Evolutionary conservation across 176 grass and related monocot species (phyloP), one percentile per base, ranked within the genome.

Genomic region (Triticum urartu): DNA sequence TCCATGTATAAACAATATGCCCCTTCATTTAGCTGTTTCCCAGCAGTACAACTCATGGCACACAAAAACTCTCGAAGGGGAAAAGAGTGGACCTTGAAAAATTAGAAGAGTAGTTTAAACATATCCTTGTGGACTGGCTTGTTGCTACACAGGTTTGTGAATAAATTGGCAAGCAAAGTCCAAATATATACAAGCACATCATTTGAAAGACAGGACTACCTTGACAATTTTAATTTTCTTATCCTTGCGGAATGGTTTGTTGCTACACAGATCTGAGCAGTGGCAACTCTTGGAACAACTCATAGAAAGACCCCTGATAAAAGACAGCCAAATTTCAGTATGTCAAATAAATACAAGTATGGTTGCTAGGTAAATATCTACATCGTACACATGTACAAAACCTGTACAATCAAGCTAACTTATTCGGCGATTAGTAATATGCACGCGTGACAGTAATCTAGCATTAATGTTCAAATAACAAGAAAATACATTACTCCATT

Each of bases 201-300:
- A 85, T 54, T 72, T 86, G 68, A 61, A 72, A 84, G 62, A 70
- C 13, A 82, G 13, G 73, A 73, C 86, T 92, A 99, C 97, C 97
- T 99, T 99, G 4, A 99, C 97, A 90, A 95, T 79, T 91, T 91
- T 99, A 76, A 96, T 91, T 88, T 99, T 99, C 68, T 93, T 99
- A 67, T 99, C 97, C 87, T 99, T 99, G 48, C 94, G 86, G 42
- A 99, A 99, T 35, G 97, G 97, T 72, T 83, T 92, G 79, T 99
- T 99, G 59, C 75, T 92, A 88, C 97, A 99, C 59, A 94, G 84
- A 68, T 95, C 97, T 84, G 97, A 93, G 80, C 97, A 99, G 81
- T 86, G 92, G 48, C 97, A 99, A 64, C 86, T 90, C 85, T 94
- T 96, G 47, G 92, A 99, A 89, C 97, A 99, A 85, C 97, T 99